These are phyloP conservation scores for Solanum chilense DNA, from an alignment of 257 asterid genomes.

Conservation along the genomic window DNA sequence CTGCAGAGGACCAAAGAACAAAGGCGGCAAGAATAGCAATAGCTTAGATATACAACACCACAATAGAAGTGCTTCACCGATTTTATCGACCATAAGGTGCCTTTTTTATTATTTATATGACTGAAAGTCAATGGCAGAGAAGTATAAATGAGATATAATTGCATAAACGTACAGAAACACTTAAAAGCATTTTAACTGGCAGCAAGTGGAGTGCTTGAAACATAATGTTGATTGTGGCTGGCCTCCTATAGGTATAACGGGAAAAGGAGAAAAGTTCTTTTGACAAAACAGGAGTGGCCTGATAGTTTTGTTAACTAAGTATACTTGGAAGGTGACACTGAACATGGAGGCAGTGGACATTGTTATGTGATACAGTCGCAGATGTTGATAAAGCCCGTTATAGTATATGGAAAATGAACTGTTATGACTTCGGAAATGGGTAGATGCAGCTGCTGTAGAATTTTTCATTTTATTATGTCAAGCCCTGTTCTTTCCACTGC, in stretches of 20 bases:
- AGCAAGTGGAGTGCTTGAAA: background rate
- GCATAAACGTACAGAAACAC: background rate
- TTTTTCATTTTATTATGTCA: background rate
- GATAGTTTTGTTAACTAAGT: too few relatives aligned
- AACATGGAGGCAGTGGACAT: too few relatives aligned
- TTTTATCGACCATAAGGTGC: background rate
- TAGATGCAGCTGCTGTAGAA: background rate
- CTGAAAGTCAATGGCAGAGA: background rate
- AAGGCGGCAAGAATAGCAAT: background rate
- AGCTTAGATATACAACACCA: background rate
- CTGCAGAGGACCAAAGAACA: background rate
- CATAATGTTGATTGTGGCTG: background rate
- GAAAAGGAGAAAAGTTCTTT: too few relatives aligned
- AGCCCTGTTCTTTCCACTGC: too few relatives aligned
- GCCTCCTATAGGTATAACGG: too few relatives aligned
- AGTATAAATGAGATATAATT: background rate
- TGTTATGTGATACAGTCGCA: too few relatives aligned
- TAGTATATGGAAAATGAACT: background rate
- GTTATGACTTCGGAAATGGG: background rate
- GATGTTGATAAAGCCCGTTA: too few relatives aligned
- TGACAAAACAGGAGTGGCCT: too few relatives aligned
- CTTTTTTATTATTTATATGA: background rate
- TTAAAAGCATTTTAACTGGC: background rate
- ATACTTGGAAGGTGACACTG: too few relatives aligned
- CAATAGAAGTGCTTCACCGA: background rate